phyloP scores from a whole-genome alignment of 169 alveolate genomes.

The Plasmodium gaboni region DNA sequence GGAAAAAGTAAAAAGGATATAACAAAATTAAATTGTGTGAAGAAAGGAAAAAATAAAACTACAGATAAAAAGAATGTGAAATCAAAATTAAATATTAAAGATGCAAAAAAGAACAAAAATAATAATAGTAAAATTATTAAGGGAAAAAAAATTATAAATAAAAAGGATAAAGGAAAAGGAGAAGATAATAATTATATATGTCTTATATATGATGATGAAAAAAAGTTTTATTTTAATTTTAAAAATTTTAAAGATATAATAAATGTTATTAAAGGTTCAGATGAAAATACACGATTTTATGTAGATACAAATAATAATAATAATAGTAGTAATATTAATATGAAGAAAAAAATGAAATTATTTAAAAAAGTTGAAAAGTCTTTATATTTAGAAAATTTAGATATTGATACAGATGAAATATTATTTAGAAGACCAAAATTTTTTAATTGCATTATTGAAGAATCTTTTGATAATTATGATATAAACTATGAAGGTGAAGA shows the following conservation, averaged over 20 bases:
- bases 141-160: neutral
- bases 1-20: neutral
- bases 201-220: slow-evolving; percentile 50
- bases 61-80: neutral
- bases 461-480: slow-evolving; percentile 26
- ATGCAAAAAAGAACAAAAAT: neutral
- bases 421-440: slow-evolving; percentile 67
- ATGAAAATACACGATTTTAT: slow-evolving; percentile 34
- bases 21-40: neutral
- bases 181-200: slow-evolving; percentile 53
- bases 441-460: slow-evolving; percentile 69
- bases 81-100: neutral
- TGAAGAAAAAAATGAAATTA: slow-evolving; percentile 46
- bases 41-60: neutral
- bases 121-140: neutral
- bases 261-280: slow-evolving; percentile 45
- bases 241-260: slow-evolving; percentile 37
- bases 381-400: slow-evolving; percentile 54
- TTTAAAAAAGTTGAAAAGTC: slow-evolving; percentile 52
- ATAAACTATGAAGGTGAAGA: slow-evolving; percentile 36
- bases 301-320: slow-evolving; percentile 40
- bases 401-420: slow-evolving; percentile 51
- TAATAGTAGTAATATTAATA: slow-evolving; percentile 4
- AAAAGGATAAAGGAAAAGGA: neutral
- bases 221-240: slow-evolving; percentile 40